Evolutionary conservation across 2,329 filamentous ascomycete genomes (phyloP).

Genomic region (Pleoardoris graminearum): DNA sequence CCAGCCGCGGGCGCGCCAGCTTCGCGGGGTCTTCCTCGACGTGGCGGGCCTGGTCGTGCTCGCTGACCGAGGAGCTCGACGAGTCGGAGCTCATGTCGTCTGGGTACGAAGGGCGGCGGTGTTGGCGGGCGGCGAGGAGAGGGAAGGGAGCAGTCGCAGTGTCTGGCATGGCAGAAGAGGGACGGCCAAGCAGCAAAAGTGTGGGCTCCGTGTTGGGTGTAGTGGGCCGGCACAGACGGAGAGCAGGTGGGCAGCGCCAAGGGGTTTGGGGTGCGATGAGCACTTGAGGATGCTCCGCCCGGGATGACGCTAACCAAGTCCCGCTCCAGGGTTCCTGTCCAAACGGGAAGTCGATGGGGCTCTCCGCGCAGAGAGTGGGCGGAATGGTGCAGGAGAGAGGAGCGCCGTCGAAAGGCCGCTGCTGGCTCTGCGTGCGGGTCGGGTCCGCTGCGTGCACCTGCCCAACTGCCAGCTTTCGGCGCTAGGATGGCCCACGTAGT

Average conservation of each 20-base stretch:
- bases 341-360: slow-evolving; percentile 22
- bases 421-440: no score
- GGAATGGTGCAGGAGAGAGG: neutral
- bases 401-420: neutral
- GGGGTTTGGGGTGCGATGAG: slow-evolving; percentile 17
- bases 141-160: slow-evolving; percentile 31
- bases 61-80: slow-evolving; percentile 52
- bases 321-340: slow-evolving; percentile 24
- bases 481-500: no score
- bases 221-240: slow-evolving; percentile 21
- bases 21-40: slow-evolving; percentile 50
- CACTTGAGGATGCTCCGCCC: slow-evolving; percentile 3
- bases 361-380: slow-evolving; percentile 11
- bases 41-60: slow-evolving; percentile 27
- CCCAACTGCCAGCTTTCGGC: slow-evolving; percentile 5
- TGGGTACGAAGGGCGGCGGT: slow-evolving; percentile 32
- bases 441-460: no score
- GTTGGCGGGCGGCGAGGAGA: slow-evolving; percentile 24
- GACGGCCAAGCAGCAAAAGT: neutral
- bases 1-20: slow-evolving; percentile 66
- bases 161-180: slow-evolving; percentile 20
- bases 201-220: slow-evolving; percentile 8
- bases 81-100: slow-evolving; percentile 45
- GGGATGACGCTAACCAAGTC: slow-evolving; percentile 26
- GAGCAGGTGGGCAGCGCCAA: slow-evolving; percentile 31